Evolutionary conservation across 23 red algal species (phyloP).

Genomic region (Gracilaria gracilis): DNA sequence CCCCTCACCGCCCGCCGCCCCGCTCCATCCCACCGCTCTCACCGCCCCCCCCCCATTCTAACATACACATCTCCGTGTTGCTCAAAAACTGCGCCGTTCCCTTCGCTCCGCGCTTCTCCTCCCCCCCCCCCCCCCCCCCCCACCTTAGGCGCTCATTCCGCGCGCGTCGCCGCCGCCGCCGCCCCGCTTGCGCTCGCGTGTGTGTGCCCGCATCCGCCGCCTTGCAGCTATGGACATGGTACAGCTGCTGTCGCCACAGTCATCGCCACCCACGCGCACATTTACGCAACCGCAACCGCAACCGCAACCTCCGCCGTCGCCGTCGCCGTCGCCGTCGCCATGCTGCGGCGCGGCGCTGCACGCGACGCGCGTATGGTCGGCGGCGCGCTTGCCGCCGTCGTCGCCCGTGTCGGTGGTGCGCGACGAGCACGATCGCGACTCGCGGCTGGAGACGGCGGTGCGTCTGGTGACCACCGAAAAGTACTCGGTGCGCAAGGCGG

Average conservation of each 20-base stretch:
- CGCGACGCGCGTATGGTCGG: not conserved
- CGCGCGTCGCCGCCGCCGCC: not conserved
- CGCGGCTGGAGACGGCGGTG: slow-evolving; percentile 44
- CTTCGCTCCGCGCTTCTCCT: not conserved
- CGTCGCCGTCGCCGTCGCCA: not conserved
- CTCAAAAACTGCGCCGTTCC: no score
- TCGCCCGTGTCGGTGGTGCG: slow-evolving; percentile 14
- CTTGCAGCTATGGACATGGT: not conserved
- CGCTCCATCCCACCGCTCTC: no score
- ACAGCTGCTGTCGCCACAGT: not conserved
- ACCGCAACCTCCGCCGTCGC: not conserved
- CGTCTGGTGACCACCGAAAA: not conserved
- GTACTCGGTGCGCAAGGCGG: slow-evolving; percentile 62
- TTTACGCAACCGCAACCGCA: no score
- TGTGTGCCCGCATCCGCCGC: no score
- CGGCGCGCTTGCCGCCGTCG: not conserved
- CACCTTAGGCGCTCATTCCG: no score
- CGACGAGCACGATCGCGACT: slow-evolving; percentile 44
- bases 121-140: not conserved
- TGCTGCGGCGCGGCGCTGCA: not conserved
- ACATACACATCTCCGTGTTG: no score
- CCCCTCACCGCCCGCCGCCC: not conserved
- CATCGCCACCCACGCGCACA: not conserved
- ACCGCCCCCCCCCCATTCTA: no score
- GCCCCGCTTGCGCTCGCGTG: not conserved